Evolutionary conservation across 2,329 filamentous ascomycete species (phyloP).

Genomic region (Leptographium wingfieldii): DNA sequence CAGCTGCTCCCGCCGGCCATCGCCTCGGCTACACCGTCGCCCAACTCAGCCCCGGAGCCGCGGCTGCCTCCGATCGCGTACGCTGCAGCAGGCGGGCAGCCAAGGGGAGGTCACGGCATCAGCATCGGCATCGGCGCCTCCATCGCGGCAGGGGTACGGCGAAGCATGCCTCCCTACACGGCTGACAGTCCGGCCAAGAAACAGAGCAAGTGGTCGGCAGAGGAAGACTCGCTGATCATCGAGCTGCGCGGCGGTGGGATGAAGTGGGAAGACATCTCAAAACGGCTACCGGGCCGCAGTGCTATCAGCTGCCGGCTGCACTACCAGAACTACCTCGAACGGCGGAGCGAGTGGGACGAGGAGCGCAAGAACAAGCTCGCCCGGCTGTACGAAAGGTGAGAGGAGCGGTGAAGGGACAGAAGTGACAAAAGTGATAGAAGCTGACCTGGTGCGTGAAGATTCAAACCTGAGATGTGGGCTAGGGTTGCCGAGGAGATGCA

Average conservation of each 20-base stretch:
- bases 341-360: conserved; percentile 89
- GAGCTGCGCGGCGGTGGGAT: conserved; percentile 80
- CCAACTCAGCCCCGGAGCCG: conserved; percentile 22
- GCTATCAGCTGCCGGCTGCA: conserved; percentile 89
- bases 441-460: conserved; percentile 41
- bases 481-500: conserved; percentile 92
- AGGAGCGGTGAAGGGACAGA: background rate
- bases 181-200: conserved; percentile 70
- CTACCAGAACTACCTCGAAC: conserved; percentile 94
- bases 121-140: background rate
- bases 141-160: conserved; percentile 23
- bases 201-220: conserved; percentile 91
- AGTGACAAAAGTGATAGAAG: background rate
- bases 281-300: conserved; percentile 77
- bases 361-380: conserved; percentile 96
- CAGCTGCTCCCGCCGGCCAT: conserved; percentile 2
- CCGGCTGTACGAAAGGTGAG: conserved; percentile 85
- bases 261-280: conserved; percentile 99
- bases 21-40: conserved; percentile 18
- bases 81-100: background rate
- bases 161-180: conserved; percentile 40
- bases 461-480: conserved; percentile 96
- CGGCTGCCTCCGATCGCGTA: conserved; percentile 1
- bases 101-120: background rate
- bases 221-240: conserved; percentile 90